These are phyloP conservation scores for Neofusicoccum umdonicola DNA, from an alignment of 2,329 filamentous ascomycete species.

Conservation along the genomic window DNA sequence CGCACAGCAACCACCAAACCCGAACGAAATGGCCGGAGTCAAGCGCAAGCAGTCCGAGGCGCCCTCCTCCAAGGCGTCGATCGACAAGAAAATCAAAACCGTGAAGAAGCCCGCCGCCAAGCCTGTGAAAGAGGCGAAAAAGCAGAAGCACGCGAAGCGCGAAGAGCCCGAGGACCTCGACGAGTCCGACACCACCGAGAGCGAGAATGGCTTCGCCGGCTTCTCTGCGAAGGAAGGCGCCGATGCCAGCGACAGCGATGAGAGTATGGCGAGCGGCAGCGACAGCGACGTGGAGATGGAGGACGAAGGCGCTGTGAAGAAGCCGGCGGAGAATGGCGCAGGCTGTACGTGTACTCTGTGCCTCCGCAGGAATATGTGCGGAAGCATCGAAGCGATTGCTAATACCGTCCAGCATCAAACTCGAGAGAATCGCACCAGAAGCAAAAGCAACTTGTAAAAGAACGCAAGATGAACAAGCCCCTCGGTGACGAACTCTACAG, in stretches of 20 bases:
- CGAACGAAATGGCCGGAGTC: constrained; percentile 33
- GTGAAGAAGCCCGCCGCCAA: constrained; percentile 27
- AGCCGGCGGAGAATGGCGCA: constrained; percentile 1
- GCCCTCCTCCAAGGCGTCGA: constrained; percentile 21
- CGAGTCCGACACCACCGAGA: constrained; percentile 37
- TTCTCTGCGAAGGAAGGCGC: constrained; percentile 32
- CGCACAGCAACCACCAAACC: background rate
- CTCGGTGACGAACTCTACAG: constrained; percentile 85
- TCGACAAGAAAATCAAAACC: constrained; percentile 41
- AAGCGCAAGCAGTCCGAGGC: constrained; percentile 39
- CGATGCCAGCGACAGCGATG: constrained; percentile 21
- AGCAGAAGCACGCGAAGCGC: constrained; percentile 31
- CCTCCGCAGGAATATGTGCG: background rate
- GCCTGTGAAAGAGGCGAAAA: constrained; percentile 28
- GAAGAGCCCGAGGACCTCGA: constrained; percentile 31
- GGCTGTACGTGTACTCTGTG: background rate
- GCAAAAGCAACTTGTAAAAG: constrained; percentile 82
- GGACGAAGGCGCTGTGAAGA: constrained; percentile 17
- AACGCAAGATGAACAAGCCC: constrained; percentile 89
- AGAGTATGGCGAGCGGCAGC: constrained; percentile 11
- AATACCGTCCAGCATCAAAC: constrained; percentile 51
- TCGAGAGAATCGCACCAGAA: constrained; percentile 86
- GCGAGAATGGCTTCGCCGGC: constrained; percentile 35
- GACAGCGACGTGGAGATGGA: constrained; percentile 15
- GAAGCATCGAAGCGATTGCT: no score